Evolutionary conservation across 371 early-diverging fungal species (phyloP).

Genomic region (Basidiobolus meristosporus): DNA sequence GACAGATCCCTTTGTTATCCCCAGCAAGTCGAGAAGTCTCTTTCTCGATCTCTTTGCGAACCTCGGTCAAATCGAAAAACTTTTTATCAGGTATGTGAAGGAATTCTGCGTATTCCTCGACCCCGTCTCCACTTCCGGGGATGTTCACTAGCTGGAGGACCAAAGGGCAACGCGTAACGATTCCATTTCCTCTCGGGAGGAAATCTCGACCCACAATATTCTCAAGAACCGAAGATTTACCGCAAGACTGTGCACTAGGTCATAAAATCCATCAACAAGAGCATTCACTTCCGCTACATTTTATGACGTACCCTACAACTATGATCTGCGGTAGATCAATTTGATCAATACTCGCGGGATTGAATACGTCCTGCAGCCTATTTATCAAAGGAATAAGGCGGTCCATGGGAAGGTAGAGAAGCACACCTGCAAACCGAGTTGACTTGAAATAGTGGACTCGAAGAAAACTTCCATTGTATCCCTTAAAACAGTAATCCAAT

Average conservation of each 20-base stretch:
- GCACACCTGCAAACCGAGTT: too few species aligned
- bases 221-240: slow-evolving; percentile 85
- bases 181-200: slow-evolving; percentile 81
- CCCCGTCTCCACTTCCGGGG: slow-evolving; percentile 11
- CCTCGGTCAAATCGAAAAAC: slow-evolving; percentile 64
- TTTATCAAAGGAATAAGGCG: slow-evolving; percentile 73
- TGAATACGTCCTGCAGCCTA: slow-evolving; percentile 81
- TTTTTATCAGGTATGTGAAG: slow-evolving; percentile 51
- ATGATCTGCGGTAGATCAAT: slow-evolving; percentile 86
- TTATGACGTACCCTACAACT: slow-evolving; percentile 36
- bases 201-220: slow-evolving; percentile 82
- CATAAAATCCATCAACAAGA: background rate
- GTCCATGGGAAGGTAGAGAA: too few species aligned
- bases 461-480: too few species aligned
- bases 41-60: slow-evolving; percentile 72
- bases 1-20: slow-evolving; percentile 69
- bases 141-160: slow-evolving; percentile 68
- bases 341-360: slow-evolving; percentile 51
- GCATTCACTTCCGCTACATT: slow-evolving; percentile 7
- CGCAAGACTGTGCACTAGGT: slow-evolving; percentile 63
- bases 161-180: slow-evolving; percentile 83
- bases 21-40: slow-evolving; percentile 79
- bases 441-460: too few species aligned
- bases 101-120: slow-evolving; percentile 47
- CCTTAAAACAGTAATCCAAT: too few species aligned